Evolutionary conservation across 2,329 filamentous ascomycete genomes (phyloP).

Genomic region (Alternaria brassicicola): DNA sequence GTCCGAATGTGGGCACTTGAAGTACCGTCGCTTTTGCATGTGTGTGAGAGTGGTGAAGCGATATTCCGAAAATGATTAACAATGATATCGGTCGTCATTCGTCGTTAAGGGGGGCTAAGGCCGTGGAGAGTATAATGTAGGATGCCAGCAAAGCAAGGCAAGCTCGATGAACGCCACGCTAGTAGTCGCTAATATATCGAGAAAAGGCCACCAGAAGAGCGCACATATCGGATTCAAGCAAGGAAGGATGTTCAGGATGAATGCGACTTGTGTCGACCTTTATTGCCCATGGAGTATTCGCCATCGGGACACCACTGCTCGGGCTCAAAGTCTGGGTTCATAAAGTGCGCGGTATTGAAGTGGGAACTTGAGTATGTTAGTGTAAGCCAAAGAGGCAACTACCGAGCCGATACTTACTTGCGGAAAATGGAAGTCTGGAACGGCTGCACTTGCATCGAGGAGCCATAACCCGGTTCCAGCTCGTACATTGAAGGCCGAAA

Average conservation of each 20-base stretch:
- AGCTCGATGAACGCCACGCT: slow-evolving; percentile 47
- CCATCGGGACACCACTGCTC: slow-evolving; percentile 59
- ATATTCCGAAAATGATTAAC: slow-evolving; percentile 43
- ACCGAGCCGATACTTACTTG: slow-evolving; percentile 47
- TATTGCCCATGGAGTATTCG: slow-evolving; percentile 51
- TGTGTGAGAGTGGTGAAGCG: slow-evolving; percentile 36
- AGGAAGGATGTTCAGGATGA: slow-evolving; percentile 35
- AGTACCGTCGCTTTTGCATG: slow-evolving; percentile 39
- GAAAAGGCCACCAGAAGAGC: slow-evolving; percentile 35
- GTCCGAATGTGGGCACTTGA: slow-evolving; percentile 20
- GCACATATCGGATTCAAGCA: slow-evolving; percentile 24
- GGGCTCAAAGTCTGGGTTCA: slow-evolving; percentile 60
- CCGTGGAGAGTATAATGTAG: slow-evolving; percentile 40
- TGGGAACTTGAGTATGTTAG: slow-evolving; percentile 51
- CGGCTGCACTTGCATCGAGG: slow-evolving; percentile 47
- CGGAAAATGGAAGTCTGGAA: slow-evolving; percentile 59
- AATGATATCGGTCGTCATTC: slow-evolving; percentile 43
- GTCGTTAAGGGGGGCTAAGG: slow-evolving; percentile 37
- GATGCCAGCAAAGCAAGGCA: slow-evolving; percentile 37
- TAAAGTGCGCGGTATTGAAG: slow-evolving; percentile 59
- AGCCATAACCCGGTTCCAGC: slow-evolving; percentile 51
- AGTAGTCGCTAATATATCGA: slow-evolving; percentile 46
- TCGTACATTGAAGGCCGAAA: slow-evolving; percentile 57
- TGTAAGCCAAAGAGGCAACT: not conserved
- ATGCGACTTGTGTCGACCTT: slow-evolving; percentile 47